These are phyloP conservation scores for cucumber (Cucumis sativus) DNA, from an alignment of 306 rosid genomes.

Conservation along the genomic window Cucumber_9930_V3 NC_026657.2:28987001-28987500, in stretches of 20 bases:
- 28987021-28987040: neutral
- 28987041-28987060: neutral
- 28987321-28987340: neutral
- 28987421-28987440: slow-evolving; percentile 16
- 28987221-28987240: slow-evolving; percentile 22
- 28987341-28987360: slow-evolving; percentile 16
- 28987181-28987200: slow-evolving; percentile 11
- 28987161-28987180: neutral
- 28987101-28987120: neutral
- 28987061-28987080: neutral
- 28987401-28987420: slow-evolving; percentile 9
- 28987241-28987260: slow-evolving; percentile 4
- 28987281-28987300: slow-evolving; percentile 20
- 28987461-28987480: neutral
- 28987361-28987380: slow-evolving; percentile 16
- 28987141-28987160: slow-evolving; percentile 4
- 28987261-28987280: slow-evolving; percentile 16
- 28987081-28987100: neutral
- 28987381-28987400: slow-evolving; percentile 16
- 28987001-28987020: neutral
- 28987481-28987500: slow-evolving; percentile 8
- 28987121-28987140: neutral
- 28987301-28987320: slow-evolving; percentile 21
- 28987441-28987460: slow-evolving; percentile 14
- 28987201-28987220: slow-evolving; percentile 22